Evolutionary conservation across 345 rosid species (phyloP), one percentile per base, ranked within the genome.

Genomic region (Linum lewisii): DNA sequence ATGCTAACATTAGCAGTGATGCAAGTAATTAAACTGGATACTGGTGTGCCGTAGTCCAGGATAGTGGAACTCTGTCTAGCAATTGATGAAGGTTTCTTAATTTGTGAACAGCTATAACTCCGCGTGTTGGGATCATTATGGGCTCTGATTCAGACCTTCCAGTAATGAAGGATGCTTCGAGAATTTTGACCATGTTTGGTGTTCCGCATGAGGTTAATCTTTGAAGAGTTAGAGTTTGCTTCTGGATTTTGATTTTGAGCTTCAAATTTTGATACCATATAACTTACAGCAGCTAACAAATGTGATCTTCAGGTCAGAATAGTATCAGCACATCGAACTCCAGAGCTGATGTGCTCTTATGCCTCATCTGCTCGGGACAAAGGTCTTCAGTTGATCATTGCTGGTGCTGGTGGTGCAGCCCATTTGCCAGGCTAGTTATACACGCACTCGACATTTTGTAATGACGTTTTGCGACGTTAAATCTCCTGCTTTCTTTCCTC

Each of bases 341-440:
- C 99, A 22, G 90, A 87, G 65, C 51, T 81, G 74, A 90, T 93
- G 99, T 85, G 72, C 66, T 71, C 88, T 58, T 93, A 93, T 73
- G 99, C 97, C 23, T 73, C 65, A 11, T 77, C 92, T 71, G 90
- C 95, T 37, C 68, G 63, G 63, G 79, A 73, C 24, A 75, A 82
- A 67, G 97, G 99, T 15, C 53, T 84, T 68, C 91, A 85, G 61
- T 73, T 93, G 51, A 90, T 90, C 69, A 85, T 93, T 55, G 96
- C 97, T 44, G 99, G 97, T 59, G 99, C 99, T 68, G 97, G 99
- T 69, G 99, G 97, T 58, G 97, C 99, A 52, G 96, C 96, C 51
- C 99, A 93, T 78, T 79, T 93, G 61, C 97, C 97, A 71, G 95
- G 97, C 59, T 58, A 79, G 79, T 73, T 62, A 6, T 11, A 11